phyloP scores from a whole-genome alignment of 805 yeast genomes.

The Candida argentea region DNA sequence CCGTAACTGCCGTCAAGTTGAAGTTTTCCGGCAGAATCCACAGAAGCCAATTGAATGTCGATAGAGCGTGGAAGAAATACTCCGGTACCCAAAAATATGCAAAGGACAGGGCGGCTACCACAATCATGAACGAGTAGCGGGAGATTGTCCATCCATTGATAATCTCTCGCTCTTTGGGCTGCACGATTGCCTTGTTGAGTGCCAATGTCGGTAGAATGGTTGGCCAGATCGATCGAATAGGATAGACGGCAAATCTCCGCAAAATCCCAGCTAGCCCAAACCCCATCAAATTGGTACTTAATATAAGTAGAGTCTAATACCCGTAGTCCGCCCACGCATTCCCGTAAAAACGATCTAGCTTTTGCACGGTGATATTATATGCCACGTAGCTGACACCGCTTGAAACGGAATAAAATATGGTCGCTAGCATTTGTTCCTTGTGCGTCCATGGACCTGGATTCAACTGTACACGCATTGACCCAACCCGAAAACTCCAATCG shows the following conservation, averaged over 20 bases:
- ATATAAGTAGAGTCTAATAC: conserved; percentile 7
- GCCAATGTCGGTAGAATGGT: conserved; percentile 20
- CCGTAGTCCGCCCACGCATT: conserved; percentile 14
- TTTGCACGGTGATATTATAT: conserved; percentile 13
- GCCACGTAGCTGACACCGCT: conserved; percentile 15
- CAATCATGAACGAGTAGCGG: conserved; percentile 12
- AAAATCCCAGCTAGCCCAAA: conserved; percentile 10
- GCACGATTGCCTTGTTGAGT: conserved; percentile 16
- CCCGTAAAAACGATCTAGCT: conserved; percentile 15
- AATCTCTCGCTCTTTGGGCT: conserved; percentile 15
- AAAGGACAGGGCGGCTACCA: conserved; percentile 10
- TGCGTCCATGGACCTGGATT: conserved; percentile 58
- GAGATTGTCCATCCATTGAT: conserved; percentile 24
- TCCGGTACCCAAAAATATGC: conserved; percentile 34
- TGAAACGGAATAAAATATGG: conserved; percentile 31
- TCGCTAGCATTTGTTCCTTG: conserved; percentile 59
- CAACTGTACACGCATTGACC: conserved; percentile 12
- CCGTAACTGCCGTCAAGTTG: conserved; percentile 39
- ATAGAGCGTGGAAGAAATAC: conserved; percentile 31
- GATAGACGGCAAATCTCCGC: conserved; percentile 34
- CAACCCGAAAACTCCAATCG: conserved; percentile 12
- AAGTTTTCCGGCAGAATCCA: conserved; percentile 47
- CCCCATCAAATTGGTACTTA: conserved; percentile 10
- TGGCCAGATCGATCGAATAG: conserved; percentile 46
- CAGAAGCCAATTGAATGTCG: conserved; percentile 43